Percentiles rank a stretch among this genome's conserved stretches.
These are phyloP conservation scores for Suillus occidentalis DNA, from an alignment of 768 basidiomycete species.

Conservation along the genomic window DNA sequence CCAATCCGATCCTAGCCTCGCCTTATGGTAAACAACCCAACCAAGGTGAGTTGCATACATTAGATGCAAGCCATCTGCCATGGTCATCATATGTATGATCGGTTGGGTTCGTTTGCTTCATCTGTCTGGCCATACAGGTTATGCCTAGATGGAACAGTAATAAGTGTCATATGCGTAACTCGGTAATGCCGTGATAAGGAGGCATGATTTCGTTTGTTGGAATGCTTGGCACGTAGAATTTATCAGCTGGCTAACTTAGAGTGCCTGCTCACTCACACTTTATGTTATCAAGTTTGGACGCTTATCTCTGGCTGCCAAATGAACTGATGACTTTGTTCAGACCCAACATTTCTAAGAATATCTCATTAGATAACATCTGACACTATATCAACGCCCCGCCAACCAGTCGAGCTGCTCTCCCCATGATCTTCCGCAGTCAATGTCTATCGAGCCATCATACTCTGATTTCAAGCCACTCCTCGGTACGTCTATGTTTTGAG, in stretches of 20 bases:
- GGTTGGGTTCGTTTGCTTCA: too few species aligned
- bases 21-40: background rate
- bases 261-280: conserved; percentile 1
- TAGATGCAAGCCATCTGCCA: background rate
- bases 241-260: background rate
- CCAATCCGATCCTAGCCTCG: background rate
- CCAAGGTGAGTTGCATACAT: background rate
- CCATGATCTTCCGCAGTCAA: conserved; percentile 1
- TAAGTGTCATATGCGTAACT: background rate
- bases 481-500: conserved; percentile 21
- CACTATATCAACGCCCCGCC: background rate
- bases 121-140: background rate
- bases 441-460: conserved; percentile 19
- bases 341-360: background rate
- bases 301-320: background rate
- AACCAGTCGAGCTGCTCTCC: background rate
- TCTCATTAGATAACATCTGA: background rate
- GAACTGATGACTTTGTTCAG: background rate
- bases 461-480: conserved; percentile 44
- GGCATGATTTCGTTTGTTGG: background rate
- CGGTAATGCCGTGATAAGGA: background rate
- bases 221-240: background rate
- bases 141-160: background rate
- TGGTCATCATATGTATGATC: background rate
- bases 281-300: background rate